Percentiles rank a stretch among this genome's conserved stretches.
Evolutionary conservation across 2,329 filamentous ascomycete species (phyloP).

Genomic region (Paraconiothyrium sp.): DNA sequence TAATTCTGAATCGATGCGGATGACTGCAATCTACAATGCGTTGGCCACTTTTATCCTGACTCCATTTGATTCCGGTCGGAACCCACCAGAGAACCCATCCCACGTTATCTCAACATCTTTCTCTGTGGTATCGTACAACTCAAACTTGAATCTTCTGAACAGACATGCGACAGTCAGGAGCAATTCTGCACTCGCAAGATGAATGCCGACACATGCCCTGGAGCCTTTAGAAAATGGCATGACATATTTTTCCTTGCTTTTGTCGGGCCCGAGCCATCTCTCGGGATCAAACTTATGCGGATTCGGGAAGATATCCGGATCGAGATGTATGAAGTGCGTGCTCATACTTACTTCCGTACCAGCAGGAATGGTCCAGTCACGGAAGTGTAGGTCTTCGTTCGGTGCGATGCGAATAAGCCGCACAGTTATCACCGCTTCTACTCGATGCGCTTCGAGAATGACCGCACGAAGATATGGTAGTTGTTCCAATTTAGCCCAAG

Average conservation of each 20-base stretch:
- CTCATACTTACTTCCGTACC: slow-evolving; percentile 12
- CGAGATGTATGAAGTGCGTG: not conserved
- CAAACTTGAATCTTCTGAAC: slow-evolving; percentile 8
- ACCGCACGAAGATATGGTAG: slow-evolving; percentile 38
- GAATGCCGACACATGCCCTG: not conserved
- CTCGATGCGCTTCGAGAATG: slow-evolving; percentile 18
- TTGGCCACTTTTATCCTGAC: not conserved
- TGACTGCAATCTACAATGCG: not conserved
- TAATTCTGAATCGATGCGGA: too few species aligned
- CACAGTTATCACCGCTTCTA: not conserved
- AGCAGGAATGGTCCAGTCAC: slow-evolving; percentile 15
- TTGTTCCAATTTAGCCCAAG: slow-evolving; percentile 23
- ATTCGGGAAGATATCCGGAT: not conserved
- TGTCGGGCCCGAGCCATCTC: slow-evolving; percentile 19
- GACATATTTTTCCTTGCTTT: not conserved
- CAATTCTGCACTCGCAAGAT: slow-evolving; percentile 4
- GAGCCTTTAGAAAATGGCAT: slow-evolving; percentile 3
- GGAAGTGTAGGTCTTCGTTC: slow-evolving; percentile 13
- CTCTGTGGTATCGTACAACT: slow-evolving; percentile 4
- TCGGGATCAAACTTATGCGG: slow-evolving; percentile 24
- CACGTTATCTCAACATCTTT: slow-evolving; percentile 5
- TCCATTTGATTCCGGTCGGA: not conserved
- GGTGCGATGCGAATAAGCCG: slow-evolving; percentile 13
- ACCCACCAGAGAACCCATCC: not conserved
- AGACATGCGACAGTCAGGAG: not conserved